Evolutionary conservation across 2,329 filamentous ascomycete genomes (phyloP).

Genomic region (Podosphaera leucotricha): DNA sequence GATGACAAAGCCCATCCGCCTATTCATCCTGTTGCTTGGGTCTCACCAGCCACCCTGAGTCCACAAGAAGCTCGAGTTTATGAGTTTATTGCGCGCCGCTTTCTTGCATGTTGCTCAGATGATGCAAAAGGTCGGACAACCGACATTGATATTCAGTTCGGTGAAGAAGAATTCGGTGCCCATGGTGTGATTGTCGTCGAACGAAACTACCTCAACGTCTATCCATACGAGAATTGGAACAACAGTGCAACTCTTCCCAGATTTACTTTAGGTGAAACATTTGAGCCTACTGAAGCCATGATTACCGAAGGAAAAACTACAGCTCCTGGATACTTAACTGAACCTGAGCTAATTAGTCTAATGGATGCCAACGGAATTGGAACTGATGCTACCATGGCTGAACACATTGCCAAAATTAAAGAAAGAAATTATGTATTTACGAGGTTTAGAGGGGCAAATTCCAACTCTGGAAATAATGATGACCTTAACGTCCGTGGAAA

Average conservation of each 20-base stretch:
- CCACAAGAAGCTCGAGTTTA: slow-evolving; percentile 58
- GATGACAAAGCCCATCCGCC: slow-evolving; percentile 96
- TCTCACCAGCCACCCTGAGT: slow-evolving; percentile 33
- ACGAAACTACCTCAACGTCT: slow-evolving; percentile 85
- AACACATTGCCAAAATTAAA: slow-evolving; percentile 93
- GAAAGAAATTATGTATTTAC: slow-evolving; percentile 66
- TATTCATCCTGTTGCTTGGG: slow-evolving; percentile 86
- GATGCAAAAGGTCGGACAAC: slow-evolving; percentile 80
- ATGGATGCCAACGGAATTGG: slow-evolving; percentile 99
- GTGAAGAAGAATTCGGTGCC: slow-evolving; percentile 58
- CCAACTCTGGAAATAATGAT: slow-evolving; percentile 1
- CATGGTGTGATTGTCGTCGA: slow-evolving; percentile 68
- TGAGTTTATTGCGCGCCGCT: slow-evolving; percentile 77
- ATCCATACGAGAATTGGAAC: slow-evolving; percentile 90
- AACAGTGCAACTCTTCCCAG: slow-evolving; percentile 61
- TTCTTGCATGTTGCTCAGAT: slow-evolving; percentile 86
- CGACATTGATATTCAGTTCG: slow-evolving; percentile 65
- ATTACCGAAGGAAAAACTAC: slow-evolving; percentile 81
- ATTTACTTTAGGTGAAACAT: slow-evolving; percentile 57
- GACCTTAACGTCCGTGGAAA: slow-evolving; percentile 14
- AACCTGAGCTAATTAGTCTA: slow-evolving; percentile 80
- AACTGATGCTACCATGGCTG: slow-evolving; percentile 96
- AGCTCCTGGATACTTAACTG: slow-evolving; percentile 68
- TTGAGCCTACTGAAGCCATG: slow-evolving; percentile 70
- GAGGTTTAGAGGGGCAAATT: slow-evolving; percentile 22